Percentiles rank a stretch among this genome's conserved stretches.
phyloP scores from a whole-genome alignment of 1,284 basidiomycete genomes.

The Cronartium quercuum region DNA sequence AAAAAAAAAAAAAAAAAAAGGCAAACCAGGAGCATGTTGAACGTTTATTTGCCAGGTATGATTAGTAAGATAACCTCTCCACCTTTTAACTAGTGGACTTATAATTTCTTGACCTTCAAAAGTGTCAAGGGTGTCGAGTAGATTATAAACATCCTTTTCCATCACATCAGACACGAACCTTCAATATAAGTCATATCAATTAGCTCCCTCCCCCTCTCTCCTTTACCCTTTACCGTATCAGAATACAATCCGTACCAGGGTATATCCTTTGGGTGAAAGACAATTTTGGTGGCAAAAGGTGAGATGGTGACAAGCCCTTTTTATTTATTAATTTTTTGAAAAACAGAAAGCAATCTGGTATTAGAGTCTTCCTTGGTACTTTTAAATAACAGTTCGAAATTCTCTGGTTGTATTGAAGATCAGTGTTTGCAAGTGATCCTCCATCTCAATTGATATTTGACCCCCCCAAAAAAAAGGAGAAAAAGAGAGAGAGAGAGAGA shows the following conservation, averaged over 20 bases:
- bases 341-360: not conserved
- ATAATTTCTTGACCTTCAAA: slow-evolving; percentile 54
- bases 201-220: too few relatives aligned
- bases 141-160: slow-evolving; percentile 47
- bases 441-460: not conserved
- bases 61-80: slow-evolving; percentile 58
- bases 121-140: slow-evolving; percentile 52
- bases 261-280: slow-evolving; percentile 84
- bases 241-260: slow-evolving; percentile 95
- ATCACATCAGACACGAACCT: slow-evolving; percentile 48
- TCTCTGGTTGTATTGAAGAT: too few relatives aligned
- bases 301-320: slow-evolving; percentile 67
- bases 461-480: not conserved
- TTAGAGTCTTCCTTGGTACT: not conserved
- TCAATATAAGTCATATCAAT: slow-evolving; percentile 64
- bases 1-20: slow-evolving; percentile 7
- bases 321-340: too few relatives aligned
- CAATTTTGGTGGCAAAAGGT: slow-evolving; percentile 68
- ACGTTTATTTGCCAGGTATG: slow-evolving; percentile 45
- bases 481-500: slow-evolving; percentile 12
- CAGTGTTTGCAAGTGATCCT: too few relatives aligned
- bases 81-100: slow-evolving; percentile 62
- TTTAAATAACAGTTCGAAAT: too few relatives aligned
- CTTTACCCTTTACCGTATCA: too few relatives aligned
- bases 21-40: slow-evolving; percentile 23